Conservation (phyloP, 257 asterid species). For the Rhazya stricta region DNA sequence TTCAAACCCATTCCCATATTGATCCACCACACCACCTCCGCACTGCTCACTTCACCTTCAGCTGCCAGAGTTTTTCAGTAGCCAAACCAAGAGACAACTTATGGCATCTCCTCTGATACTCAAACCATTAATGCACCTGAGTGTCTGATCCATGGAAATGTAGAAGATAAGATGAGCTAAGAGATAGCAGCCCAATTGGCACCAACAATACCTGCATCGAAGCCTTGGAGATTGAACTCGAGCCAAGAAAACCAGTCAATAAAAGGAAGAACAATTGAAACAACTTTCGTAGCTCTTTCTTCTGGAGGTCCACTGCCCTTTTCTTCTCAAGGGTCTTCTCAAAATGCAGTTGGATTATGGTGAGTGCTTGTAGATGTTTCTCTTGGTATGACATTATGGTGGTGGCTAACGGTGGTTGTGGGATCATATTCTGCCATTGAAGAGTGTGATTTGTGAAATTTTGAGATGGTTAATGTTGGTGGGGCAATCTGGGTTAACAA, state of each 20-base stretch:
- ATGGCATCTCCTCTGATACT: constrained; percentile 86
- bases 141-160: constrained; percentile 77
- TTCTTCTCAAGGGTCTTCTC: constrained; percentile 90
- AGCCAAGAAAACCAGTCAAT: constrained; percentile 44
- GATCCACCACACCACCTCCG: constrained; percentile 36
- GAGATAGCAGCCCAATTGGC: constrained; percentile 80
- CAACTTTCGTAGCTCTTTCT: constrained; percentile 75
- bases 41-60: constrained; percentile 42
- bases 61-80: constrained; percentile 63
- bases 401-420: constrained; percentile 18
- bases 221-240: constrained; percentile 49
- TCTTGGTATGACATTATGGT: constrained; percentile 33
- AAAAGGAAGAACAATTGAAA: constrained; percentile 79
- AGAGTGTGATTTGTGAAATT: constrained; percentile 14
- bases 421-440: constrained; percentile 63
- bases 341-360: constrained; percentile 86
- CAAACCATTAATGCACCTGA: constrained; percentile 84
- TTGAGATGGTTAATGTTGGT: too few relatives aligned
- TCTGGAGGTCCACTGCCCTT: constrained; percentile 69
- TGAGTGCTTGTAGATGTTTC: constrained; percentile 75
- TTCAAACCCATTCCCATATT: constrained; percentile 58
- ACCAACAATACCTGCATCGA: constrained; percentile 83
- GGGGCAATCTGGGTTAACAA: not conserved
- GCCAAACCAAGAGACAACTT: constrained; percentile 75
- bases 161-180: constrained; percentile 72